Percentiles rank a stretch among this genome's conserved stretches.
phyloP scores from a whole-genome alignment of 2,329 filamentous ascomycete species.

The Botryosphaeria dothidea region DNA sequence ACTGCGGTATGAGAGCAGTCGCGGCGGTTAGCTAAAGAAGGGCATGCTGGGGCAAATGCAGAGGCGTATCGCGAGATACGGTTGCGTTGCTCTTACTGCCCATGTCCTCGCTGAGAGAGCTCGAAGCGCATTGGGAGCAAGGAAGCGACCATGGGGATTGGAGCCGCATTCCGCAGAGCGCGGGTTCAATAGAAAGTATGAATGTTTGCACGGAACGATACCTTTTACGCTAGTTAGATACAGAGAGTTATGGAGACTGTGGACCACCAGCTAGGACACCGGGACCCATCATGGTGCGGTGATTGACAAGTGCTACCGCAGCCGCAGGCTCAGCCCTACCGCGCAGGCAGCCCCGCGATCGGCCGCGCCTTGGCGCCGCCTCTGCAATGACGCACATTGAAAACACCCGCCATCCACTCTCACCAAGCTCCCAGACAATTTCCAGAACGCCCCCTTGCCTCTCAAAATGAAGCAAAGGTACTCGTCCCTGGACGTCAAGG shows the following conservation, averaged over 20 bases:
- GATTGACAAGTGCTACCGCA: not conserved
- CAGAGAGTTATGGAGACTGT: not conserved
- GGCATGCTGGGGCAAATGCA: not conserved
- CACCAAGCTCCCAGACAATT: not conserved
- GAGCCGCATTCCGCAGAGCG: not conserved
- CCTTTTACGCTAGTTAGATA: not conserved
- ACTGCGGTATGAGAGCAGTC: not conserved
- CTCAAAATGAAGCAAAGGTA: slow-evolving; percentile 72
- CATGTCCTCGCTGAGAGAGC: not conserved
- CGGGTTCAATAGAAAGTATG: not conserved
- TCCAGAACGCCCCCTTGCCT: not conserved
- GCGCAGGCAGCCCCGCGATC: slow-evolving; percentile 8
- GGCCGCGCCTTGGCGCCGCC: slow-evolving; percentile 7
- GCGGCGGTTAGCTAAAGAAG: not conserved
- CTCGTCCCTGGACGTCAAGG: slow-evolving; percentile 77
- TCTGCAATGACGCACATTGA: slow-evolving; percentile 16
- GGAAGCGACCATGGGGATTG: not conserved
- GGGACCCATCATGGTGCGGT: not conserved
- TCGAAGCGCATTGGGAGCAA: not conserved
- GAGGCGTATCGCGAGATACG: not conserved
- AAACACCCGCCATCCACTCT: slow-evolving; percentile 5
- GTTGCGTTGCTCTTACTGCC: not conserved
- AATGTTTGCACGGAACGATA: not conserved
- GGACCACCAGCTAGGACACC: not conserved
- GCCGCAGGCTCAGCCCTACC: slow-evolving; percentile 6